These are phyloP conservation scores for Pichia sp. DNA, from an alignment of 1,139 yeast genomes.

Conservation along the genomic window DNA sequence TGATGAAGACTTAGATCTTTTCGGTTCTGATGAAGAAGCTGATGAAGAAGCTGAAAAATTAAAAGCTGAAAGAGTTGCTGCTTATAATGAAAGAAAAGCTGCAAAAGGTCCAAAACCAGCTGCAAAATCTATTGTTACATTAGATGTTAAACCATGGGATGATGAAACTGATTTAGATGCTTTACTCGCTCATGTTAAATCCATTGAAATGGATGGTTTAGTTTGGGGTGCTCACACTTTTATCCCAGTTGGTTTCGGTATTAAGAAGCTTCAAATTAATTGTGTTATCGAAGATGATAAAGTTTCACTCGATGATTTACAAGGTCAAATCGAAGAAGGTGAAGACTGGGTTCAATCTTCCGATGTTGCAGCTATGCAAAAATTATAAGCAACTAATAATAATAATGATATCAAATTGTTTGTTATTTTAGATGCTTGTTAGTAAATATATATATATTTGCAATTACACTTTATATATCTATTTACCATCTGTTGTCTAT, in stretches of 20 bases:
- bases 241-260: conserved; percentile 98
- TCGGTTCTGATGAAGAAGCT: conserved; percentile 90
- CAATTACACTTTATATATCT: no score
- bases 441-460: no score
- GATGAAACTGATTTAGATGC: conserved; percentile 95
- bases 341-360: conserved; percentile 99
- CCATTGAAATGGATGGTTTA: conserved; percentile 84
- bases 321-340: conserved; percentile 78
- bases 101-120: conserved; percentile 96
- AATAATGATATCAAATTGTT: no score
- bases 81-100: conserved; percentile 96
- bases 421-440: no score
- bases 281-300: conserved; percentile 94
- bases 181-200: conserved; percentile 79
- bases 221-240: conserved; percentile 97
- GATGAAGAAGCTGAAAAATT: conserved; percentile 96
- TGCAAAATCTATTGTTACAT: conserved; percentile 93
- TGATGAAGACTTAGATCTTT: conserved; percentile 88
- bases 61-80: conserved; percentile 96
- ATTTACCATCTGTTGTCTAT: no score
- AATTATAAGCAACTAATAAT: conserved; percentile 79
- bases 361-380: conserved; percentile 97
- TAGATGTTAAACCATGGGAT: conserved; percentile 99
- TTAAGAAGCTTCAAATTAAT: conserved; percentile 98
- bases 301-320: conserved; percentile 90